These are phyloP conservation scores for Fraxinus pennsylvanica DNA, from an alignment of 257 asterid genomes.

Conservation along the genomic window DNA sequence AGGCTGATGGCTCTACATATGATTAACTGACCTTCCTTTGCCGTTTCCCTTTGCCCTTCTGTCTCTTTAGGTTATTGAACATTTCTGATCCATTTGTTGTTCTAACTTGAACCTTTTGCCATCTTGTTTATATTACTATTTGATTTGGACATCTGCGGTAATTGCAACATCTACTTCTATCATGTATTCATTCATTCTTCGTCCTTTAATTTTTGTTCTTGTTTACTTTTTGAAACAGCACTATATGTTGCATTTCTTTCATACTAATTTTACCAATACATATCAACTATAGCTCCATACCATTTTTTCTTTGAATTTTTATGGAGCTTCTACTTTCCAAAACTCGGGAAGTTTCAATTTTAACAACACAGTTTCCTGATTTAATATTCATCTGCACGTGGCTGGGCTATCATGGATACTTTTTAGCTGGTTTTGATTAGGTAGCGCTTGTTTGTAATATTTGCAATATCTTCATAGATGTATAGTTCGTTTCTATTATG, in stretches of 20 bases:
- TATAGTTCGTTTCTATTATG: background rate
- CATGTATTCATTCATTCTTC: background rate
- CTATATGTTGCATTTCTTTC: conserved; percentile 19
- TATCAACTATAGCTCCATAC: conserved; percentile 10
- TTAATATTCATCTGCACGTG: conserved; percentile 10
- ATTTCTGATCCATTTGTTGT: background rate
- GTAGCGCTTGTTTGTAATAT: background rate
- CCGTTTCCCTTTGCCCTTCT: background rate
- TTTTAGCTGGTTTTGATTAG: conserved; percentile 13
- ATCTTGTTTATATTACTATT: background rate
- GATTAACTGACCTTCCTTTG: background rate
- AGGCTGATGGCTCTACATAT: conserved; percentile 13
- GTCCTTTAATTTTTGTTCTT: background rate
- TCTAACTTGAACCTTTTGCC: background rate
- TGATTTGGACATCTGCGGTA: background rate
- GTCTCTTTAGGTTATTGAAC: conserved; percentile 9
- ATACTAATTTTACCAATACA: conserved; percentile 8
- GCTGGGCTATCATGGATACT: conserved; percentile 5
- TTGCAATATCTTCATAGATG: conserved; percentile 7
- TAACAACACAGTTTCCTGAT: conserved; percentile 13
- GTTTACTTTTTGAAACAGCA: background rate
- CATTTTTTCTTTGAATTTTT: background rate
- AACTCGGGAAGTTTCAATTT: conserved; percentile 5
- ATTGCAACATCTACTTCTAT: background rate
- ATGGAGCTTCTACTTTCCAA: conserved; percentile 12